Base-by-base conservation (phyloP, 371 early-diverging fungal genomes). In the Pancytospora epiphaga region DNA sequence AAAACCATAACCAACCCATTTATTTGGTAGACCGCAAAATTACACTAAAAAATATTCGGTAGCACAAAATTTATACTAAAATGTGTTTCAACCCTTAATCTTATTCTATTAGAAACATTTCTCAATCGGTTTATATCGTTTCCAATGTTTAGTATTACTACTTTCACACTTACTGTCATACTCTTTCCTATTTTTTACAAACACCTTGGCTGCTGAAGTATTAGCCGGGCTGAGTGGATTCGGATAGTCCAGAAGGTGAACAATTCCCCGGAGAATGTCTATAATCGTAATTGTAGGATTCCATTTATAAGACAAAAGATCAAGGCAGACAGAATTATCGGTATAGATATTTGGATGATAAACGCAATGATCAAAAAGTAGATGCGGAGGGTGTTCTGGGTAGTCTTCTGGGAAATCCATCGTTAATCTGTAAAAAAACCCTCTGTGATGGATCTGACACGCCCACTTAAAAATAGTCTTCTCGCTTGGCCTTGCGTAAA, bases 331-430 rank as follows among this genome's bases (percentile, higher is more conserved):
- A n/a, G 58, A 51, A 0, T 73, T 73, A 47, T 75, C 74, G 29
- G 71, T 40, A 65, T 79, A 81, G 2, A 81, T 71, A 69, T 81
- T 81, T 15, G 82, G 82, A 62, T 81, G 80, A 56, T 64, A 81
- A 1, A 81, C 77, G 4, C 49, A 34, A 15, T 68, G 33, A 27
- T 69, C 57, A 69, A 81, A 81, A 4, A 50, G 50, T 25, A 71
- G 68, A 30, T 66, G 43, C 50, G 82, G 82, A 0, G 82, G 82
- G 27, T 49, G 47, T 29, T 62, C 58, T 27, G 82, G 82, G 58
- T 81, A 81, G 15, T 58, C 65, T 29, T 79, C 65, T 36, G 66
- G 66, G 62, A 81, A 79, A 27, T 38, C 34, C 18, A 81, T 34
- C 25, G 29, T 3, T 18, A 69, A 4, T 25, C 15, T 2, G 50